Evolutionary conservation across 768 basidiomycete species (phyloP), one percentile per base, ranked within the genome.

Genomic region (Polyporus arcularius): DNA sequence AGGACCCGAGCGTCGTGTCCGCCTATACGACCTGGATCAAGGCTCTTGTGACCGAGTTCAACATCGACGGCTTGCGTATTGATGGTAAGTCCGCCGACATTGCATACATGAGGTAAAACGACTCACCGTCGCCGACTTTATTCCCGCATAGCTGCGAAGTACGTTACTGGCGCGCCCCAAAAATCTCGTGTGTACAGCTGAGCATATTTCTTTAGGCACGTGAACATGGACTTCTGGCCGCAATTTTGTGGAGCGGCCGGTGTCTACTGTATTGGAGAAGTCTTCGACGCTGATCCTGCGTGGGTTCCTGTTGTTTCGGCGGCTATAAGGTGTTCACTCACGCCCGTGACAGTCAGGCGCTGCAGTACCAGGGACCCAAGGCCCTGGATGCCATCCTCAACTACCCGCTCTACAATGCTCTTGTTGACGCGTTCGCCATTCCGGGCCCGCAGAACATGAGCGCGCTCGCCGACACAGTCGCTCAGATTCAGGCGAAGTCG

Each of bases 261-360:
- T 12, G 88, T 94, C 10, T 94, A 89, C 75, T 94, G 90, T 68
- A 88, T 94, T 55, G 94, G 94, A 42, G 92, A 94, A 74, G 88
- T 95, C 49, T 85, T 84, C 60, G 81, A 80, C 47, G 70, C 76
- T 53, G 76, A 86, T 53, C 72, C 85, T 49, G 73, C 78, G 87
- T 88, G 69, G 40, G 70, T 39, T 21, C 16, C 10, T 8, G 16
- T 28, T 16, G 16, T 16, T 10, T 26, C 5, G 6, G 9, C 26
- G 7, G 28, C 9, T 14, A 28, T 4, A 30, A 30, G 21, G 7
- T 4, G 12, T 9, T n/a, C 8, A 39, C 50, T 54, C 14, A 58
- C 30, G 10, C 35, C 60, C 21, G 41, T 7, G 39, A n/a, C 62
- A 89, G 87, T 38, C 71, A 77, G 6, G 79, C 83, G 26, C 79